Conservation (phyloP, 495 filamentous ascomycete species). For the Trichoderma asperelloides region DNA sequence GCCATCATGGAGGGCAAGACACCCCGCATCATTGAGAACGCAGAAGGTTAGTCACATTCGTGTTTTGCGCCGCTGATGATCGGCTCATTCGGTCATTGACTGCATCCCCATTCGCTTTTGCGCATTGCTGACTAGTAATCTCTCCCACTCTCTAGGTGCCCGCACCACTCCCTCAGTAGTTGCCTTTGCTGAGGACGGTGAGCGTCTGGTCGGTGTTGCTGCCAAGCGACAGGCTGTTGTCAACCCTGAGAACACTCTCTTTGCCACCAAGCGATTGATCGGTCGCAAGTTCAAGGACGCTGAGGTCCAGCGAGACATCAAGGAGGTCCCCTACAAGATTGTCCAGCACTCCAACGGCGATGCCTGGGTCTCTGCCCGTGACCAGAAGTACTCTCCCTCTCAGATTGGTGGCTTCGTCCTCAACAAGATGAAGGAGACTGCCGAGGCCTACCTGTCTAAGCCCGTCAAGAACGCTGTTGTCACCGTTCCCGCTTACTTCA, state of each 20-base stretch:
- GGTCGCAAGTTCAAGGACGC: conserved; percentile 94
- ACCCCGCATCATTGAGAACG: conserved; percentile 95
- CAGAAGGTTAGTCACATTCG: conserved; percentile 59
- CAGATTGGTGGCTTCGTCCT: conserved; percentile 97
- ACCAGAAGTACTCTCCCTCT: conserved; percentile 95
- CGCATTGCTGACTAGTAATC: conserved; percentile 8
- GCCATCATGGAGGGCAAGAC: conserved; percentile 95
- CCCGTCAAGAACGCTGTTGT: conserved; percentile 90
- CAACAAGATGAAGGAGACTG: conserved; percentile 98
- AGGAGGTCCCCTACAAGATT: conserved; percentile 99
- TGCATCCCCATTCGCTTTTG: background rate
- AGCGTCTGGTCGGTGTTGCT: conserved; percentile 94
- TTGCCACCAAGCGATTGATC: conserved; percentile 99
- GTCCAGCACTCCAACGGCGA: conserved; percentile 97
- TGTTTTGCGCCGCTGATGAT: background rate
- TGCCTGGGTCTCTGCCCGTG: conserved; percentile 93
- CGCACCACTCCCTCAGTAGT: conserved; percentile 96
- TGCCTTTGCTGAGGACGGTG: conserved; percentile 92
- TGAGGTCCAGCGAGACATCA: conserved; percentile 96
- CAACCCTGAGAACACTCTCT: conserved; percentile 98
- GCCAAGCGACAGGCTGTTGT: conserved; percentile 99
- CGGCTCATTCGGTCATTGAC: too few species aligned
- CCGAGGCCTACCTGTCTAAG: conserved; percentile 83
- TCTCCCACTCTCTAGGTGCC: conserved; percentile 47
- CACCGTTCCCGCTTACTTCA: conserved; percentile 96